A percentile compares a stretch with the other conserved stretches of the same genome.
phyloP scores from a whole-genome alignment of 192 early-diverging fungal species.

The Glomus cerebriforme region DNA sequence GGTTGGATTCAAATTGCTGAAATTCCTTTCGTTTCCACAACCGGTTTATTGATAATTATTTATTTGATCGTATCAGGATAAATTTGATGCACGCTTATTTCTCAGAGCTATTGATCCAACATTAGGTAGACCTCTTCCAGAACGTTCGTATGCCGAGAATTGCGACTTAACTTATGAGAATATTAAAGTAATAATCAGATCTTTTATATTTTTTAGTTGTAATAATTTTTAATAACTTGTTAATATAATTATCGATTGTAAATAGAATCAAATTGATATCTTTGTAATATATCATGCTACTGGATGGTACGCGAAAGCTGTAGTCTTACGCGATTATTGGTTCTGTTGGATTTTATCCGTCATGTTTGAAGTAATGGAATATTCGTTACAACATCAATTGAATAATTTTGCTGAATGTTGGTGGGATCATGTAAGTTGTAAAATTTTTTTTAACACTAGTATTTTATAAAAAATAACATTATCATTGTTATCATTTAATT shows the following conservation, averaged over 20 bases:
- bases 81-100: slow-evolving; percentile 78
- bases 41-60: not conserved
- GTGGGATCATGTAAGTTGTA: slow-evolving; percentile 89
- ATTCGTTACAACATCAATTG: slow-evolving; percentile 92
- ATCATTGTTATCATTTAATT: not conserved
- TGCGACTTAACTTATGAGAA: slow-evolving; percentile 81
- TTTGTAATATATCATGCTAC: slow-evolving; percentile 92
- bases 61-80: slow-evolving; percentile 60
- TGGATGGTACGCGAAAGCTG: slow-evolving; percentile 93
- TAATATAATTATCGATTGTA: not conserved
- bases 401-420: slow-evolving; percentile 98
- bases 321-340: slow-evolving; percentile 91
- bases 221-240: too few relatives aligned
- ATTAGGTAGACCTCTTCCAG: slow-evolving; percentile 82
- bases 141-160: slow-evolving; percentile 88
- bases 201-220: too few relatives aligned
- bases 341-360: slow-evolving; percentile 96
- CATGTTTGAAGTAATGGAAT: slow-evolving; percentile 95
- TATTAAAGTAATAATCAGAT: slow-evolving; percentile 56
- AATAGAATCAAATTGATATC: slow-evolving; percentile 82
- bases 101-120: slow-evolving; percentile 79
- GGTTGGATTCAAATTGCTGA: slow-evolving; percentile 44
- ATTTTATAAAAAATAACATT: not conserved
- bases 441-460: too few relatives aligned
- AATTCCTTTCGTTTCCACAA: not conserved